Evolutionary conservation across 768 basidiomycete species (phyloP).

Genomic region (Pholiota microspora): DNA sequence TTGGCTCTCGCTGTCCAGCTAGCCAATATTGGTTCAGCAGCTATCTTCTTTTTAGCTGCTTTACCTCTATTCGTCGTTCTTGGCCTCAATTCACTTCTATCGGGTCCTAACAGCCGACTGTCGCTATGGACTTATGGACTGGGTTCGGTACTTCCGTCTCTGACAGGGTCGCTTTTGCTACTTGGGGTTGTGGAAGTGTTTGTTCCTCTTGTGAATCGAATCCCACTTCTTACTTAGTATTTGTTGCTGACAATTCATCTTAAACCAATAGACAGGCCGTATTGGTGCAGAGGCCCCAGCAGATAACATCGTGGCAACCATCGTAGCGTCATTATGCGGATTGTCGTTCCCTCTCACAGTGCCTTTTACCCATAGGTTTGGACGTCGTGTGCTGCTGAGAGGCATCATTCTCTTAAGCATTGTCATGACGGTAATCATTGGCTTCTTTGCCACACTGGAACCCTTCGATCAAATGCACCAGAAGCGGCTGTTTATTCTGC

Average conservation of each 20-base stretch:
- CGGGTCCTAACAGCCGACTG: constrained; percentile 31
- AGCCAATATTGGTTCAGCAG: constrained; percentile 72
- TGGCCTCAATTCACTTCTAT: constrained; percentile 44
- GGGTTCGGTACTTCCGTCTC: constrained; percentile 53
- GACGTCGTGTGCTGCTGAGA: constrained; percentile 30
- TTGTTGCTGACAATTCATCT: constrained; percentile 1
- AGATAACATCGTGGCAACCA: constrained; percentile 84
- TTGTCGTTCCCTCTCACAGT: constrained; percentile 57
- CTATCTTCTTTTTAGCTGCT: constrained; percentile 64
- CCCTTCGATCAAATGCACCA: constrained; percentile 88
- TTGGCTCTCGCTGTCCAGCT: constrained; percentile 61
- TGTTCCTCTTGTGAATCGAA: constrained; percentile 71
- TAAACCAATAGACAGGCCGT: constrained; percentile 65
- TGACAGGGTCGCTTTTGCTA: constrained; percentile 56
- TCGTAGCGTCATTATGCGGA: constrained; percentile 58
- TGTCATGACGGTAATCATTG: constrained; percentile 49
- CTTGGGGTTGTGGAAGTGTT: constrained; percentile 78
- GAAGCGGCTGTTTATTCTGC: constrained; percentile 80
- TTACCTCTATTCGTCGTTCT: constrained; percentile 56
- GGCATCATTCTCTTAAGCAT: constrained; percentile 46
- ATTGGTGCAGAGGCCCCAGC: constrained; percentile 81
- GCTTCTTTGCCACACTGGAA: constrained; percentile 53
- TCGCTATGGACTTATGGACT: constrained; percentile 64
- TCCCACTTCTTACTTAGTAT: neutral
- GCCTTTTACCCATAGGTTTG: constrained; percentile 77